These are phyloP conservation scores for Oryza meridionalis DNA, from an alignment of 176 grass and related monocot species.

Conservation along the genomic window DNA sequence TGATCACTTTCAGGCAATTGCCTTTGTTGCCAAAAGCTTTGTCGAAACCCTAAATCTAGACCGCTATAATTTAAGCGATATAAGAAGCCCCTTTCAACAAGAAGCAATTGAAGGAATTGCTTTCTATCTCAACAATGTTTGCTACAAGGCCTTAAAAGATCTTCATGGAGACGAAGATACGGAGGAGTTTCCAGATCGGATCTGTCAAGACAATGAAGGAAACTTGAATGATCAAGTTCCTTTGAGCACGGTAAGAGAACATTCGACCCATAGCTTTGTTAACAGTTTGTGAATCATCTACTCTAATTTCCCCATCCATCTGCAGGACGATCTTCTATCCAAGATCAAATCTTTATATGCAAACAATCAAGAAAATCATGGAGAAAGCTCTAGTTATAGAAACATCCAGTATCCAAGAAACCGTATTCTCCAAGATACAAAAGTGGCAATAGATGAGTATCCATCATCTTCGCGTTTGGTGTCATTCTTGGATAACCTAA, in stretches of 20 bases:
- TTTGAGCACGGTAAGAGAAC: conserved; percentile 39
- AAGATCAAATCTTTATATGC: conserved; percentile 26
- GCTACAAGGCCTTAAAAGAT: conserved; percentile 23
- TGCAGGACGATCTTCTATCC: conserved; percentile 37
- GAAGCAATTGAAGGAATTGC: conserved; percentile 9
- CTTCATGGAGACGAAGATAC: neutral
- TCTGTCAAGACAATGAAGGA: neutral
- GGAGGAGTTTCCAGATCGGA: neutral
- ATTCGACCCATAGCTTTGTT: neutral
- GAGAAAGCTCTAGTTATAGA: conserved; percentile 14
- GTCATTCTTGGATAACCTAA: conserved; percentile 5
- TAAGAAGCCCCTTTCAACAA: neutral
- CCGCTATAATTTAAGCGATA: neutral
- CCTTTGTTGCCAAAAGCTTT: neutral
- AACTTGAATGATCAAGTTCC: neutral
- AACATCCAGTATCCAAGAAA: neutral
- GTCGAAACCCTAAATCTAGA: conserved; percentile 1
- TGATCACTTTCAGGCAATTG: neutral
- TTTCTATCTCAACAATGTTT: conserved; percentile 48
- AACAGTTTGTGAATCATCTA: neutral
- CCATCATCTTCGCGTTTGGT: neutral
- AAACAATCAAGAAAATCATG: neutral
- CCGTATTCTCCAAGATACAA: neutral
- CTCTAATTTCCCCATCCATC: neutral
- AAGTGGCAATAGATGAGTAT: neutral